Percentiles rank a stretch among this genome's conserved stretches.
Evolutionary conservation across 352 stramenopile species (phyloP).

Genomic region (Globisporangium heterothallicum): DNA sequence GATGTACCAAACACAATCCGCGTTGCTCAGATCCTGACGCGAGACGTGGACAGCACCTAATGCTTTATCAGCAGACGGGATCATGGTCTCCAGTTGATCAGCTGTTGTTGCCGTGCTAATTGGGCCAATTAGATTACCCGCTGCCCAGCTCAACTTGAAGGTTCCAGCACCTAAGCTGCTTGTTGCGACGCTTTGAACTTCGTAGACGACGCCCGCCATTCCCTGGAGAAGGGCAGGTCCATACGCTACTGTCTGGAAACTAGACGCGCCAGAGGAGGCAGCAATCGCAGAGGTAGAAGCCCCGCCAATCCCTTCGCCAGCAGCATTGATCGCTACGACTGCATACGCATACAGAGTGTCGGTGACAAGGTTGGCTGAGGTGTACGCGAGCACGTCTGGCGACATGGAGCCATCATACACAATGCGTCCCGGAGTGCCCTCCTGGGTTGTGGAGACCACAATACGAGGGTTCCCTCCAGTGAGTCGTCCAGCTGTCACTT

Average conservation of each 20-base stretch:
- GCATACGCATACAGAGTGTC: conserved; percentile 92
- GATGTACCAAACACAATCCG: conserved; percentile 69
- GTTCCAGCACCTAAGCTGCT: conserved; percentile 22
- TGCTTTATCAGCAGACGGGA: conserved; percentile 23
- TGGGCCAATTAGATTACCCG: conserved; percentile 24
- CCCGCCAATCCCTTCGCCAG: conserved; percentile 86
- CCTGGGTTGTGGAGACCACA: conserved; percentile 65
- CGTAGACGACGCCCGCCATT: conserved; percentile 93
- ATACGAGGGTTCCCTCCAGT: conserved; percentile 56
- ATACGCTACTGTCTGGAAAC: conserved; percentile 84
- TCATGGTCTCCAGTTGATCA: conserved; percentile 31
- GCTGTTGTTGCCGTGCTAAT: conserved; percentile 43
- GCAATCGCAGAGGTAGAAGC: conserved; percentile 86
- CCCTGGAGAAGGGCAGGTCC: conserved; percentile 83
- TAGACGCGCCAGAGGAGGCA: conserved; percentile 85
- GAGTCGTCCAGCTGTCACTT: conserved; percentile 85
- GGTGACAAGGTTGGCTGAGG: conserved; percentile 72
- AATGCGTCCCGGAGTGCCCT: conserved; percentile 86
- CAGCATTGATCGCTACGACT: conserved; percentile 89
- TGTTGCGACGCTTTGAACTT: conserved; percentile 90
- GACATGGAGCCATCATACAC: conserved; percentile 89
- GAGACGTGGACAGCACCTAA: conserved; percentile 64
- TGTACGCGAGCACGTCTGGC: conserved; percentile 77
- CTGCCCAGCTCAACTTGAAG: conserved; percentile 50
- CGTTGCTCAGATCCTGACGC: conserved; percentile 35